A percentile compares a stretch with the other conserved stretches of the same genome.
Evolutionary conservation across 2,329 filamentous ascomycete genomes (phyloP).

Genomic region (Aspergillus aculeatinus): DNA sequence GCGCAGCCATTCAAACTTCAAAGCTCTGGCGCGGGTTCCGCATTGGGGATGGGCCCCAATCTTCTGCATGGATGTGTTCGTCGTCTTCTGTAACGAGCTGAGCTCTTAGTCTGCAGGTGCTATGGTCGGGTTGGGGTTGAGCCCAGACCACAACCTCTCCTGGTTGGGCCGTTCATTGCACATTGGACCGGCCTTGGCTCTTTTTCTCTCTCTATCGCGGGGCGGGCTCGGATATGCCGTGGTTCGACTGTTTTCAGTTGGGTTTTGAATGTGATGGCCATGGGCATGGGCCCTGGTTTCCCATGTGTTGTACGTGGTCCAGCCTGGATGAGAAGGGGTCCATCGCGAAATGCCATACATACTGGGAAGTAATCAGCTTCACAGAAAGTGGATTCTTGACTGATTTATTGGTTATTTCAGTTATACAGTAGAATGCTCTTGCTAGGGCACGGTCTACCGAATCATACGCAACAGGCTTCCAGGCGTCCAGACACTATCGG

Average conservation of each 20-base stretch:
- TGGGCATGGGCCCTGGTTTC: background rate
- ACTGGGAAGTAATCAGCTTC: background rate
- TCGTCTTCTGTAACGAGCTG: background rate
- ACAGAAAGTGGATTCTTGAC: background rate
- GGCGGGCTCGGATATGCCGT: constrained; percentile 2
- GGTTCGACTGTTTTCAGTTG: constrained; percentile 4
- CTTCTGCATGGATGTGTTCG: background rate
- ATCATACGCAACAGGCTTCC: too few relatives aligned
- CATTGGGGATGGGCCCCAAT: background rate
- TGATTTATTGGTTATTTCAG: background rate
- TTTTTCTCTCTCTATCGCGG: background rate
- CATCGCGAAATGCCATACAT: background rate
- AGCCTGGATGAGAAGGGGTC: background rate
- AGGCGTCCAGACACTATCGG: background rate
- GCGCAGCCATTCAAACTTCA: background rate
- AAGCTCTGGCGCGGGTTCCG: constrained; percentile 4
- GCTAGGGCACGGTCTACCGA: too few relatives aligned
- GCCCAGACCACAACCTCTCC: background rate
- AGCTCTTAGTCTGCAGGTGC: background rate
- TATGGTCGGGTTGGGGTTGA: background rate
- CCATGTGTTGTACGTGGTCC: background rate
- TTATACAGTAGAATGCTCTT: background rate
- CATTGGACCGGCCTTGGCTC: background rate
- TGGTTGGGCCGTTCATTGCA: background rate
- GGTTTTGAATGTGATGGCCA: background rate